Evolutionary conservation across 768 basidiomycete species (phyloP), one percentile per base, ranked within the genome.

Genomic region (Boletus rufocinnamomeus): DNA sequence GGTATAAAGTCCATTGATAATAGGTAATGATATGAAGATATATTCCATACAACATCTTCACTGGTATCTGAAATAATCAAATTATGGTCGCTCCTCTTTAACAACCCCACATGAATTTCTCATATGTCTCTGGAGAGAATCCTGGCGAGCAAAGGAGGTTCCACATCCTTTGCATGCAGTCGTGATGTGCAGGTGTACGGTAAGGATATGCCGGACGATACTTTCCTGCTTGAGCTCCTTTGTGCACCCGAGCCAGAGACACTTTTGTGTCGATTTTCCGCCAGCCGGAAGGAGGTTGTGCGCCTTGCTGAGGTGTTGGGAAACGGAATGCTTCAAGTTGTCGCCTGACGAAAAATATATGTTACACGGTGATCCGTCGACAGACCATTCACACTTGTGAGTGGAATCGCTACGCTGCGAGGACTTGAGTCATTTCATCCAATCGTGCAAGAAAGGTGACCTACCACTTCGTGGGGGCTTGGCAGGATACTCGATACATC

Each of bases 201-300:
- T 55, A 0, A 69, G 45, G 3, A 72, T 48, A 16, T 72, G 70
- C 6, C 71, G 48, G 5, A 48, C 56, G 6, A 73, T 54, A 14
- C 71, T 71, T 32, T 71, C 70, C 28, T 47, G 58, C 14, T 72
- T 72, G 48, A 72, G 63, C 21, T 38, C 8, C 47, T 61, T 73
- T 9, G 2, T 3, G 17, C 70, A 72, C n/a, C 61, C 56, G 0
- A 28, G 0, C 71, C 70, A 72, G 0, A 0, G 43, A 50, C 71
- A 73, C 28, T 1, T 44, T 25, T 38, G 59, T 0, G 30, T 25
- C n/a, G 43, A 30, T 40, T 59, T 65, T 11, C 63, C 63, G 10
- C 27, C 32, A 17, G 49, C 23, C 3, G 60, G 40, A 45, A 6
- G 32, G 9, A 67, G 49, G 4, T 19, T 5, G 56, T 69, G 68